Evolutionary conservation across 371 early-diverging fungal genomes (phyloP).

Genomic region (Dipsacomyces acuminosporus): DNA sequence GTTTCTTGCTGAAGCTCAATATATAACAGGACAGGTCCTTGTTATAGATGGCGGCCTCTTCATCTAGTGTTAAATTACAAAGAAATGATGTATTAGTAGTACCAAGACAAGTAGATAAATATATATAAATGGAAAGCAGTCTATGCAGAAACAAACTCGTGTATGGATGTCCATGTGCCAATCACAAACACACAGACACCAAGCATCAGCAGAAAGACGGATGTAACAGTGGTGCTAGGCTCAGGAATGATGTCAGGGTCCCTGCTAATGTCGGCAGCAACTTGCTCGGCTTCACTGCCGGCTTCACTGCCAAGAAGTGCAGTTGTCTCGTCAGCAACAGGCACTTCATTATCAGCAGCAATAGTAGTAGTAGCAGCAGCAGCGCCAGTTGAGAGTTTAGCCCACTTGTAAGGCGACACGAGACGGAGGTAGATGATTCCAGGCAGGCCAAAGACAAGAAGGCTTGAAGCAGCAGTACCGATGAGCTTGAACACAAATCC

Average conservation of each 20-base stretch:
- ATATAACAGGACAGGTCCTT: slow-evolving; percentile 68
- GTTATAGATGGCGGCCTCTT: slow-evolving; percentile 66
- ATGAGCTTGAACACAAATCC: slow-evolving; percentile 74
- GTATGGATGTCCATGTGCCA: slow-evolving; percentile 35
- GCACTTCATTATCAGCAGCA: too few relatives aligned
- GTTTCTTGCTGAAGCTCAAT: slow-evolving; percentile 59
- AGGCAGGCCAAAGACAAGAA: slow-evolving; percentile 56
- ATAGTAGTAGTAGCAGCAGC: too few relatives aligned
- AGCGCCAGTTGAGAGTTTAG: too few relatives aligned
- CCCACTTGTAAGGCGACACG: slow-evolving; percentile 16
- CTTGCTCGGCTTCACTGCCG: not conserved
- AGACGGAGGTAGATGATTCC: slow-evolving; percentile 23
- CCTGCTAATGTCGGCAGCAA: not conserved
- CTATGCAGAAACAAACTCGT: slow-evolving; percentile 12
- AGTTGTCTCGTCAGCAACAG: not conserved
- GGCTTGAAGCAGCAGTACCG: slow-evolving; percentile 70
- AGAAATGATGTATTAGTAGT: too few relatives aligned
- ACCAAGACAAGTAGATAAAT: not conserved
- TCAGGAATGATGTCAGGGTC: slow-evolving; percentile 5
- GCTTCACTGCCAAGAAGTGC: slow-evolving; percentile 5
- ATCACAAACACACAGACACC: slow-evolving; percentile 33
- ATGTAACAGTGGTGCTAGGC: slow-evolving; percentile 13
- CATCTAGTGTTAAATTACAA: too few relatives aligned
- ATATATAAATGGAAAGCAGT: not conserved
- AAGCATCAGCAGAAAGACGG: slow-evolving; percentile 18